Conservation (phyloP, 192 early-diverging fungal genomes). For the Backusella luteola region DNA sequence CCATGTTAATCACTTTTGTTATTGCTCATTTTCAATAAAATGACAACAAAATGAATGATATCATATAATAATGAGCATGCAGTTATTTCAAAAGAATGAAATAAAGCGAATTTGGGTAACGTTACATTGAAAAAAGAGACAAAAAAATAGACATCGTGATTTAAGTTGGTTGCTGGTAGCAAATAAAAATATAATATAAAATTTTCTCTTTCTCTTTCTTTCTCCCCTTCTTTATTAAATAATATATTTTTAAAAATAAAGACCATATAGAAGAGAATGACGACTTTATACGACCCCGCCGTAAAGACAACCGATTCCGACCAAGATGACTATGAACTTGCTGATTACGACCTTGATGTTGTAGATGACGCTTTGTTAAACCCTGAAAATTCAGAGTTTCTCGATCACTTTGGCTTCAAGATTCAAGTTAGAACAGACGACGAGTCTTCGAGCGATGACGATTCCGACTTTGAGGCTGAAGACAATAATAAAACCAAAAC, state of each 20-base stretch:
- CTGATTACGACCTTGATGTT: slow-evolving; percentile 31
- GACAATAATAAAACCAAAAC: not conserved
- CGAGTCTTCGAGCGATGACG: slow-evolving; percentile 23
- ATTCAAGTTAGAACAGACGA: slow-evolving; percentile 33
- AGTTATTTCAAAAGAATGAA: not conserved
- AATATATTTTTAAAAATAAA: not conserved
- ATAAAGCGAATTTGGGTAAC: not conserved
- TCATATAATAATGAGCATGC: not conserved
- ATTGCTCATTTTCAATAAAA: not conserved
- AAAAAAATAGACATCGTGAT: not conserved
- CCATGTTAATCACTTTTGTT: not conserved
- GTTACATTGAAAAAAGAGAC: not conserved
- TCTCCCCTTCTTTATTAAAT: not conserved
- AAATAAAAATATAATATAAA: not conserved
- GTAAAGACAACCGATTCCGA: not conserved
- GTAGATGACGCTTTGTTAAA: slow-evolving; percentile 27
- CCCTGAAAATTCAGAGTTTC: slow-evolving; percentile 15
- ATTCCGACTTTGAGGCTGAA: slow-evolving; percentile 10
- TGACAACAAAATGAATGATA: not conserved
- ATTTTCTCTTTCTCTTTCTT: not conserved
- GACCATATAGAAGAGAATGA: not conserved
- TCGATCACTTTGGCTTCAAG: slow-evolving; percentile 31
- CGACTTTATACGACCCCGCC: not conserved
- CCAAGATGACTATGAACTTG: slow-evolving; percentile 13
- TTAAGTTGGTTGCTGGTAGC: not conserved